These are phyloP conservation scores for Phlyctochytrium arcticum DNA, from an alignment of 192 early-diverging fungal genomes.

Conservation along the genomic window DNA sequence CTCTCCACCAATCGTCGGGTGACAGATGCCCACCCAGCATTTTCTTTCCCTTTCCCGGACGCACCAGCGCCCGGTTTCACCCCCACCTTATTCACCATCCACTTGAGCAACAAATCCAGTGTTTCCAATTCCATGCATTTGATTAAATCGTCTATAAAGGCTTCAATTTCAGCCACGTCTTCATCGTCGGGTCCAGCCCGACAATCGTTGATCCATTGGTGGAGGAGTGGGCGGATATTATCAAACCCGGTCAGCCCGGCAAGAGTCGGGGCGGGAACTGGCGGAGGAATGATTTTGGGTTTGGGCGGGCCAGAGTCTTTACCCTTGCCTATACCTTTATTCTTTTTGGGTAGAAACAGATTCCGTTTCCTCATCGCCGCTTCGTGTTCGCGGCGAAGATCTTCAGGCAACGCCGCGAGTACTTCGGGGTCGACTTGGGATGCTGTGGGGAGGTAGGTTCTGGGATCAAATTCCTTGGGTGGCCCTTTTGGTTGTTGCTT, in stretches of 20 bases:
- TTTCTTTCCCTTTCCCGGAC: slow-evolving; percentile 1
- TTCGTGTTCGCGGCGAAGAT: slow-evolving; percentile 28
- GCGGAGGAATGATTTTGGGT: neutral
- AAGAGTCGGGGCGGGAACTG: neutral
- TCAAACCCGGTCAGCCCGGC: neutral
- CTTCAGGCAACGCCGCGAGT: slow-evolving; percentile 23
- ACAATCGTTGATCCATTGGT: neutral
- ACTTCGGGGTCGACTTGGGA: slow-evolving; percentile 42
- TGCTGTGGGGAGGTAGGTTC: slow-evolving; percentile 9
- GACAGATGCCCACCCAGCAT: neutral
- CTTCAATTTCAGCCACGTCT: slow-evolving; percentile 3
- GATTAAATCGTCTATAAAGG: neutral
- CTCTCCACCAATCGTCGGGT: neutral
- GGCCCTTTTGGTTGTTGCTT: neutral
- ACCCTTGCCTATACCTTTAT: neutral
- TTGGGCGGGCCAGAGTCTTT: neutral
- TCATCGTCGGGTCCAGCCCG: neutral
- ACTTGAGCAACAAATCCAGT: slow-evolving; percentile 2
- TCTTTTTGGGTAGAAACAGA: neutral
- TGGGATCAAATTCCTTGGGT: neutral
- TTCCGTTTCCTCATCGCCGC: neutral
- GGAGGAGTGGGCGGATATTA: slow-evolving; percentile 1
- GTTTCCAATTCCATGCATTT: slow-evolving; percentile 17
- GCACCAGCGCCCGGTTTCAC: neutral
- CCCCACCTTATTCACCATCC: neutral